Evolutionary conservation across 805 yeast genomes (phyloP).

Genomic region (Novakomyces olei): DNA sequence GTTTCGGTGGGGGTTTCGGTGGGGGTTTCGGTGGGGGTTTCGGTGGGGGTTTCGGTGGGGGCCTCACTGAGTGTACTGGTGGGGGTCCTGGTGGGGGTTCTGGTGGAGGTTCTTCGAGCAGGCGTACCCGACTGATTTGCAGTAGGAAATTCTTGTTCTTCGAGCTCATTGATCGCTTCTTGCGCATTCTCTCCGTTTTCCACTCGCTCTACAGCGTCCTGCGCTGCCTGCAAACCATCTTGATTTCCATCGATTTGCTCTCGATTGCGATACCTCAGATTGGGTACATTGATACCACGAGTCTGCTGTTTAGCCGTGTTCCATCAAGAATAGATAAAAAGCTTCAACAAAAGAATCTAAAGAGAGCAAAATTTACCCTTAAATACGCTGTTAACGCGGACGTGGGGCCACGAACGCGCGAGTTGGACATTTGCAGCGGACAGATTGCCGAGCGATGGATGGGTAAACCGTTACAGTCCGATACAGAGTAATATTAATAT

Average conservation of each 20-base stretch:
- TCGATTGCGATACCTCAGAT: slow-evolving; percentile 8
- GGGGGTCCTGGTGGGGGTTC: too few relatives aligned
- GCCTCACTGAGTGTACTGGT: too few relatives aligned
- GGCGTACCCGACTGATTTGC: background rate
- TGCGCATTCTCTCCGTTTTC: background rate
- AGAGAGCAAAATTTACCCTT: slow-evolving; percentile 6
- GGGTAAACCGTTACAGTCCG: background rate
- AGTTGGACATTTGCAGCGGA: background rate
- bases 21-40: too few relatives aligned
- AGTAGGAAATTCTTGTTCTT: background rate
- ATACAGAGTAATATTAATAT: background rate
- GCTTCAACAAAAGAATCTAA: background rate
- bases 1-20: too few relatives aligned
- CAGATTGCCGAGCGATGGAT: background rate
- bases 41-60: too few relatives aligned
- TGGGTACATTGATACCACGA: slow-evolving; percentile 10
- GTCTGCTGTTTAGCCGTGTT: too few relatives aligned
- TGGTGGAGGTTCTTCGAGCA: background rate
- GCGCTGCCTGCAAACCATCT: too few relatives aligned
- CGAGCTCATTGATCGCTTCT: background rate
- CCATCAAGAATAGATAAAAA: too few relatives aligned
- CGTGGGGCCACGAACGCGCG: slow-evolving; percentile 5
- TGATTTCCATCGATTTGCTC: too few relatives aligned
- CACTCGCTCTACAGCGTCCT: background rate
- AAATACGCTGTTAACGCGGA: slow-evolving; percentile 11